These are phyloP conservation scores for Amanita brunnescens DNA, from an alignment of 768 basidiomycete species.

Conservation along the genomic window DNA sequence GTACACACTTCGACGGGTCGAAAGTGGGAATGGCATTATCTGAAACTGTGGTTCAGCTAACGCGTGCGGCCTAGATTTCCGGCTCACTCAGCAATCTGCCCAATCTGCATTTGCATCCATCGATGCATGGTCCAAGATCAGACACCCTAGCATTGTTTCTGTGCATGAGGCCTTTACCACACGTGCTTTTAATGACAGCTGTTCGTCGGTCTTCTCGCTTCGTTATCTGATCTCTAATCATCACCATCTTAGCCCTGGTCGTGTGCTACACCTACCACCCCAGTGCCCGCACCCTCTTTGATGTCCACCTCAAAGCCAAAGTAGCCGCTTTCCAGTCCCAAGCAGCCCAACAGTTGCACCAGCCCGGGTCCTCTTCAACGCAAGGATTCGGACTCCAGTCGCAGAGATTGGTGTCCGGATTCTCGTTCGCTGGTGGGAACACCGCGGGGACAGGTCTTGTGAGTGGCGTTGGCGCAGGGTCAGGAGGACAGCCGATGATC, in stretches of 20 bases:
- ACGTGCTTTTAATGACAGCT: slow-evolving; percentile 83
- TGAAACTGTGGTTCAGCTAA: slow-evolving; percentile 2
- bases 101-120: slow-evolving; percentile 76
- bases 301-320: slow-evolving; percentile 63
- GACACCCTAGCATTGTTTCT: slow-evolving; percentile 78
- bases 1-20: slow-evolving; percentile 76
- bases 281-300: slow-evolving; percentile 71
- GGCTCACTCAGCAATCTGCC: slow-evolving; percentile 72
- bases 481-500: slow-evolving; percentile 27
- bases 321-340: slow-evolving; percentile 21
- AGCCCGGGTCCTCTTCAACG: not conserved
- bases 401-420: not conserved
- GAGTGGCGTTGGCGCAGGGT: not conserved
- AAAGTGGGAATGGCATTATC: slow-evolving; percentile 48
- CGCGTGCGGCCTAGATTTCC: slow-evolving; percentile 51
- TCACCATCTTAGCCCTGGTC: slow-evolving; percentile 57
- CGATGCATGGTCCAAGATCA: slow-evolving; percentile 78
- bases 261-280: slow-evolving; percentile 89
- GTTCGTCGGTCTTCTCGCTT: slow-evolving; percentile 34
- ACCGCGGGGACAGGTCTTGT: not conserved
- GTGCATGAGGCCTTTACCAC: slow-evolving; percentile 95
- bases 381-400: not conserved
- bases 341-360: slow-evolving; percentile 14
- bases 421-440: not conserved
- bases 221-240: not conserved